Evolutionary conservation across 345 rosid species (phyloP).

Genomic region (Odontarrhena argentea): DNA sequence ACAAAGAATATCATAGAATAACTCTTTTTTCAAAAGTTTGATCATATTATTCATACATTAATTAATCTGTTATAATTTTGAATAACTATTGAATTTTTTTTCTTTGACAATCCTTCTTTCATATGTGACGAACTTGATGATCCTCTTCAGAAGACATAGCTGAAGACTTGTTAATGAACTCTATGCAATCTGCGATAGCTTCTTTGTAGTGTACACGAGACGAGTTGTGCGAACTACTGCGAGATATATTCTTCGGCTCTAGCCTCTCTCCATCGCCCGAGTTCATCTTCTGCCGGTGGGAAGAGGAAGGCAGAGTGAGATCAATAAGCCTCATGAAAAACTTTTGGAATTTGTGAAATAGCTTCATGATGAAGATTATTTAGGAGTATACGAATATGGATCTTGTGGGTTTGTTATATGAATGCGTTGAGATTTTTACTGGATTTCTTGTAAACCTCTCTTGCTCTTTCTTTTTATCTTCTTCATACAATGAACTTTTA

Average conservation of each 20-base stretch:
- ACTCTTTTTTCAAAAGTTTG: too few relatives aligned
- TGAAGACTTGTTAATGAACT: conserved; percentile 86
- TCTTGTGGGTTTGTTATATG: conserved; percentile 43
- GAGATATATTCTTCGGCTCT: conserved; percentile 82
- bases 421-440: conserved; percentile 13
- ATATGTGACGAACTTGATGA: conserved; percentile 53
- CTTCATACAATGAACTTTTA: too few relatives aligned
- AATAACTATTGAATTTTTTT: too few relatives aligned
- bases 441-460: too few relatives aligned
- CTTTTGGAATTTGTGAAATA: conserved; percentile 67
- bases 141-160: conserved; percentile 57
- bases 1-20: too few relatives aligned
- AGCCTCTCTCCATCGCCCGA: conserved; percentile 42
- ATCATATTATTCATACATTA: too few relatives aligned
- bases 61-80: too few relatives aligned
- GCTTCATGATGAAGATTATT: conserved; percentile 66
- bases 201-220: conserved; percentile 77
- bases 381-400: conserved; percentile 1
- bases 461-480: too few relatives aligned
- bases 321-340: conserved; percentile 59
- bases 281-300: conserved; percentile 18
- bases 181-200: conserved; percentile 92
- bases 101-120: neutral
- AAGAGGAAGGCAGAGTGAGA: conserved; percentile 52
- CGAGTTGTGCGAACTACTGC: conserved; percentile 77